Conservation (phyloP, 2,329 filamentous ascomycete genomes). For the Dactylonectria estremocensis region DNA sequence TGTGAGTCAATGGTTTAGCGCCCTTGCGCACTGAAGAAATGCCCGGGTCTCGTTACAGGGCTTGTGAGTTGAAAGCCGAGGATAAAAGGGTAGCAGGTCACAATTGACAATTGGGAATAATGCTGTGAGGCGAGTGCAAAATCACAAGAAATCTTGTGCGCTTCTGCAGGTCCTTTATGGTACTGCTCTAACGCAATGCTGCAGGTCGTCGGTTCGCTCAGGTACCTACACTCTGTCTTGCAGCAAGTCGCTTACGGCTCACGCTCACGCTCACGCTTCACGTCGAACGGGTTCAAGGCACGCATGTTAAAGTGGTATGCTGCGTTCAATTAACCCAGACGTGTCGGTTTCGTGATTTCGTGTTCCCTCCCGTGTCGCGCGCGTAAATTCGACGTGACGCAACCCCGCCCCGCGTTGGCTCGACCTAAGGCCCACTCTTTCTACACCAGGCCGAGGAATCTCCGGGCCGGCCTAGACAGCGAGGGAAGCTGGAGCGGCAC, state of each 20-base stretch:
- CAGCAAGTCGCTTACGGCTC: slow-evolving; percentile 13
- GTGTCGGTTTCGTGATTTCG: slow-evolving; percentile 64
- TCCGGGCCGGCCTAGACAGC: background rate
- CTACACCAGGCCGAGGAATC: slow-evolving; percentile 21
- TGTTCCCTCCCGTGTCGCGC: slow-evolving; percentile 50
- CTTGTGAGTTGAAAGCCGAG: background rate
- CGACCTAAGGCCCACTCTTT: background rate
- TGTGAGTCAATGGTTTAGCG: slow-evolving; percentile 41
- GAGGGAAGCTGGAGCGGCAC: background rate
- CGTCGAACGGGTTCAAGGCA: slow-evolving; percentile 11
- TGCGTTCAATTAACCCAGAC: slow-evolving; percentile 56
- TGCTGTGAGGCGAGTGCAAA: background rate
- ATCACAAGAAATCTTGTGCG: background rate
- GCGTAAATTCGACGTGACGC: slow-evolving; percentile 44
- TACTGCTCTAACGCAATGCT: background rate
- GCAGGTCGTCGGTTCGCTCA: slow-evolving; percentile 1
- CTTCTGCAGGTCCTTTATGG: slow-evolving; percentile 1
- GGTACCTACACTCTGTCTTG: slow-evolving; percentile 2
- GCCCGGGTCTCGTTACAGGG: slow-evolving; percentile 17
- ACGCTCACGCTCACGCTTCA: slow-evolving; percentile 13
- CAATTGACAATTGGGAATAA: background rate
- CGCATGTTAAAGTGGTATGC: slow-evolving; percentile 43
- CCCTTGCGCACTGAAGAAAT: slow-evolving; percentile 31
- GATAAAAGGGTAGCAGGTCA: background rate
- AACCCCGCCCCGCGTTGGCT: slow-evolving; percentile 32